Base-by-base conservation (phyloP, 1,284 basidiomycete species). In the Ustilago xerochloae region DNA sequence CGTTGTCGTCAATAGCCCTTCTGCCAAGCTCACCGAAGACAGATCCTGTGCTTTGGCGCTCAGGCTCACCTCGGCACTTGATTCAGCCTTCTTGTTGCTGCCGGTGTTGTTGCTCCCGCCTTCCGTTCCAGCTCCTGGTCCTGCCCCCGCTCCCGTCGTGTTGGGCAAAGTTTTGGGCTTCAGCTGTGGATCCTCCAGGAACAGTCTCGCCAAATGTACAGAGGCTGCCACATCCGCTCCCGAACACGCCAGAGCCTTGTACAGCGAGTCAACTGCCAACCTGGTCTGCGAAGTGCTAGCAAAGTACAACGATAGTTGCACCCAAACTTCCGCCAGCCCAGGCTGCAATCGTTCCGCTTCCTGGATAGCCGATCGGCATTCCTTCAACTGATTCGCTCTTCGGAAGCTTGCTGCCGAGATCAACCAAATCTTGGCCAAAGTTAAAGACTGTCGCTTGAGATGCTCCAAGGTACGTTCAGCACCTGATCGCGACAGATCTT, bases 371-470 rank as follows among this genome's bases (percentile, higher is more conserved):
- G 90, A 93, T 61, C 91, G 90, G 2, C 92, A 90, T 81, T 98
- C 93, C 64, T 95, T 93, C 58, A 93, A 89, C 86, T 95, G 94
- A 10, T 92, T 92, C 49, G 91, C 87, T 60, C 96, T 87, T 32
- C 97, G 88, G 87, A 97, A 99, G 0, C 93, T 95, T 5, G 97
- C 94, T 0, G 96, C 93, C 3, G 91, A 92, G 88, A 93, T 92
- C 6, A 98, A 86, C 96, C 96, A 99, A 20, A 98, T 86, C 75
- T 93, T 90, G 59, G 91, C 92, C 59, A 98, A 86, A n/a, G 77
- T 47, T 20, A 62, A 53, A 30, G 73, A 69, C 28, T 75, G 72
- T 50, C 55, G 41, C 59, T 68, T 68, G 32, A 65, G 59, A 24
- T 76, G 71, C 30, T 63, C 43, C 24, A 58, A 29, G 43, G 47